These are phyloP conservation scores for Pulveroboletus sp. DNA, from an alignment of 768 basidiomycete species.

Conservation along the genomic window DNA sequence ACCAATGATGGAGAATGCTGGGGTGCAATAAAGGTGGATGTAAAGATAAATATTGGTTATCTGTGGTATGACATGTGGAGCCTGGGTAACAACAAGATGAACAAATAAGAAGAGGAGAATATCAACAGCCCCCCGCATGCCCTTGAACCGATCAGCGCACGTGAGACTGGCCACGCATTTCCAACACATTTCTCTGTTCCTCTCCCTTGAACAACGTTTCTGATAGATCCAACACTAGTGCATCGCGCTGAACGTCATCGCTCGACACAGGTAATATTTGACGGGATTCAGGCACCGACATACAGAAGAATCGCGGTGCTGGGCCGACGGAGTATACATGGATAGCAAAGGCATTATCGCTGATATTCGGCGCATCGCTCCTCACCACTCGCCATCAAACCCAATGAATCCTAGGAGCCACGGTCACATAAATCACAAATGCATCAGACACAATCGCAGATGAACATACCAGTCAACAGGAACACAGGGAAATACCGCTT, in stretches of 20 bases:
- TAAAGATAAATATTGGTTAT: no score
- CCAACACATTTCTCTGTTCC: no score
- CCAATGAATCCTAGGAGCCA: conserved; percentile 62
- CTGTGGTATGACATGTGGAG: no score
- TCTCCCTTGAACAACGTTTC: no score
- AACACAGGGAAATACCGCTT: conserved; percentile 81
- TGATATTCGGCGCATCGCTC: not conserved
- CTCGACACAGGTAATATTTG: not conserved
- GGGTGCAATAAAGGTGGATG: no score
- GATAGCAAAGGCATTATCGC: not conserved
- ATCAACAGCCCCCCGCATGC: no score
- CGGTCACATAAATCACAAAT: not conserved
- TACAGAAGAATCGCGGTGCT: not conserved
- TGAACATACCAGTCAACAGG: conserved; percentile 56
- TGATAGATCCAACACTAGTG: not conserved
- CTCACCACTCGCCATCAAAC: conserved; percentile 82
- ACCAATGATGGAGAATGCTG: no score
- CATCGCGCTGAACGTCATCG: no score
- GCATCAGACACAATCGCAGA: not conserved
- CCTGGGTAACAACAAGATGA: no score
- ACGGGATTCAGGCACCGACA: not conserved
- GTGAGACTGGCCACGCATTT: no score
- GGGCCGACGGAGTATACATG: not conserved
- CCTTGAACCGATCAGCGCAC: no score
- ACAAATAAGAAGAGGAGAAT: no score